These are phyloP conservation scores for Boletus insuetus DNA, from an alignment of 768 basidiomycete species.

Conservation along the genomic window DNA sequence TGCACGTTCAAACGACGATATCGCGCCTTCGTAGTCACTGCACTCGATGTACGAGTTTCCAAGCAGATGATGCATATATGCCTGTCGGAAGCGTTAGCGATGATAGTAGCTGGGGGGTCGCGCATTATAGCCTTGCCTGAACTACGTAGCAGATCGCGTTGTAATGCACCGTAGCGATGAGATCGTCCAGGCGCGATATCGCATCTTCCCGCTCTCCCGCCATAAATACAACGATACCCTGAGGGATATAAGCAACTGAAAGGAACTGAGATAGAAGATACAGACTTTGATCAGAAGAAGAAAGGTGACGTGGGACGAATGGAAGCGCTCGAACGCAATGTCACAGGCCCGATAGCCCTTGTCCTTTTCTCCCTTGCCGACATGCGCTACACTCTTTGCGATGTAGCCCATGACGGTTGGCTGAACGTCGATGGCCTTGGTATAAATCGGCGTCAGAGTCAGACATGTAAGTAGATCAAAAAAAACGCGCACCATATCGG, in stretches of 20 bases:
- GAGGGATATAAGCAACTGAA: not conserved
- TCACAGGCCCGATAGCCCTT: not conserved
- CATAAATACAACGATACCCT: not conserved
- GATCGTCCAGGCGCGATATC: not conserved
- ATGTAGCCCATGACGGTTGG: not conserved
- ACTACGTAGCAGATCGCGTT: not conserved
- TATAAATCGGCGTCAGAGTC: not conserved
- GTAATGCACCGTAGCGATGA: not conserved
- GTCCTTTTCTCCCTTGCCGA: not conserved
- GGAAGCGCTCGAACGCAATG: not conserved
- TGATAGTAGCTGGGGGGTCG: rapidly evolving
- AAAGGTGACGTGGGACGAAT: not conserved
- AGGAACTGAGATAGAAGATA: not conserved
- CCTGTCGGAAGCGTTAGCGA: not conserved
- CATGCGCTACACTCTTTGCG: not conserved
- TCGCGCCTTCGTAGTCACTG: not conserved
- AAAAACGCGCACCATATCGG: not conserved
- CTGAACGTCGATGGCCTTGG: not conserved
- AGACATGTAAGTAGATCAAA: not conserved
- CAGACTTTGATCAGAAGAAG: not conserved
- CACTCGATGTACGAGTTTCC: not conserved
- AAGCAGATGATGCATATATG: not conserved
- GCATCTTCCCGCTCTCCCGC: not conserved
- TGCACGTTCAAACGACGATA: not conserved
- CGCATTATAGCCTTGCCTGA: not conserved